These are phyloP conservation scores for Podospora didyma DNA, from an alignment of 495 filamentous ascomycete genomes.

Conservation along the genomic window DNA sequence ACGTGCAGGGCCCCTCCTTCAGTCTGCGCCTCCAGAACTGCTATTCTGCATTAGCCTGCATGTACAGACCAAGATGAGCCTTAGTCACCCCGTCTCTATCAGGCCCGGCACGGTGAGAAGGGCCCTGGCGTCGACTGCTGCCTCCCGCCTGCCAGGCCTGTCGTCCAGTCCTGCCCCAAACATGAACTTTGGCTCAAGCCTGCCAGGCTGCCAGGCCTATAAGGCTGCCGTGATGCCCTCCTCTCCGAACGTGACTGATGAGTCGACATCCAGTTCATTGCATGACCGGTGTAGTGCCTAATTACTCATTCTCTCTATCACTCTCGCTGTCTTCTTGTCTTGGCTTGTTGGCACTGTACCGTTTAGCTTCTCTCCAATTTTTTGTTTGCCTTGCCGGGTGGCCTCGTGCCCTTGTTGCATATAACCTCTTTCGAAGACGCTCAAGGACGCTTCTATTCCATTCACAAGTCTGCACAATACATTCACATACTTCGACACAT, in stretches of 20 bases:
- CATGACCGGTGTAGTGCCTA: conserved; percentile 28
- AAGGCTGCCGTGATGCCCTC: conserved; percentile 27
- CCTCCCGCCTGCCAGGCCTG: conserved; percentile 20
- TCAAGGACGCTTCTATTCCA: neutral
- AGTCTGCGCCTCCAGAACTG: conserved; percentile 27
- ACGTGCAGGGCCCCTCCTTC: conserved; percentile 5
- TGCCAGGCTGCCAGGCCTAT: conserved; percentile 27
- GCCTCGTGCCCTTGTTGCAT: conserved; percentile 9
- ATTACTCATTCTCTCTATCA: conserved; percentile 25
- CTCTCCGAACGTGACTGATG: conserved; percentile 18
- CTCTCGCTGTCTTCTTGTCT: conserved; percentile 2
- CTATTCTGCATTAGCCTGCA: conserved; percentile 29
- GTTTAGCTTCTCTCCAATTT: conserved; percentile 4
- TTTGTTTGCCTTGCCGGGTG: neutral
- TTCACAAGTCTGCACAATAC: too few species aligned
- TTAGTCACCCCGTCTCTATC: conserved; percentile 18
- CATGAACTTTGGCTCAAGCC: conserved; percentile 10
- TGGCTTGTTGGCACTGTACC: conserved; percentile 5
- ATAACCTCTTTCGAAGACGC: conserved; percentile 13
- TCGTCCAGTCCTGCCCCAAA: conserved; percentile 17
- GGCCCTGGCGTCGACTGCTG: conserved; percentile 24
- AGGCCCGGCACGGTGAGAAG: conserved; percentile 8
- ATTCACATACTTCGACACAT: too few species aligned
- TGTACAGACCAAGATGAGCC: conserved; percentile 10
- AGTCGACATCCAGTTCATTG: conserved; percentile 23